phyloP scores from a whole-genome alignment of 768 basidiomycete genomes.

The Leccinellum albellum region DNA sequence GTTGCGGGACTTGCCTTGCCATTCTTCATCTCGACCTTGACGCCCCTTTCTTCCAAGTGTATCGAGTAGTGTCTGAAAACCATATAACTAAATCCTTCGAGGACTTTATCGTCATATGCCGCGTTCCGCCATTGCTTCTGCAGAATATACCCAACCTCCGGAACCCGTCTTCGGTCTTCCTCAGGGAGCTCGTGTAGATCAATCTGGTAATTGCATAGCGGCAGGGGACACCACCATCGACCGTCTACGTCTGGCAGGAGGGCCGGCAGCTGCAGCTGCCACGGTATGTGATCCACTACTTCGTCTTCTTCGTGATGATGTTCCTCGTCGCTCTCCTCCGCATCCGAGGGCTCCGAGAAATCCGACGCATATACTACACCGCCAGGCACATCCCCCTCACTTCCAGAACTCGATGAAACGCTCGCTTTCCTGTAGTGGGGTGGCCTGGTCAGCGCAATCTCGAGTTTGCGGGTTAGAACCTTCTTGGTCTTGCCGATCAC shows the following conservation, averaged over 20 bases:
- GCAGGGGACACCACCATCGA: constrained; percentile 50
- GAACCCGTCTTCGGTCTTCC: constrained; percentile 29
- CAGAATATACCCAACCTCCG: constrained; percentile 22
- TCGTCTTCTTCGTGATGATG: constrained; percentile 13
- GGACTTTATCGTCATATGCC: constrained; percentile 26
- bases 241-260: constrained; percentile 40
- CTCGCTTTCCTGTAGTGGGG: neutral
- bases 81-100: constrained; percentile 23
- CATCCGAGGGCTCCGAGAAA: constrained; percentile 52
- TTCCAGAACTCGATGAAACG: constrained; percentile 19
- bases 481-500: constrained; percentile 26
- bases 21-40: constrained; percentile 12
- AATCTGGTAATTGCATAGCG: constrained; percentile 41
- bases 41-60: constrained; percentile 21
- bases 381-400: constrained; percentile 13
- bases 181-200: constrained; percentile 42
- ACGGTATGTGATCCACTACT: constrained; percentile 34
- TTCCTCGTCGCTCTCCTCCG: constrained; percentile 39
- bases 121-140: constrained; percentile 36
- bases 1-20: constrained; percentile 16
- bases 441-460: constrained; percentile 12
- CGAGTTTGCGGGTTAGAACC: constrained; percentile 18
- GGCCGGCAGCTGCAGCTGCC: constrained; percentile 35
- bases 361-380: constrained; percentile 48
- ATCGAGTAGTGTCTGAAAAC: constrained; percentile 25